These are phyloP conservation scores for Primulina eburnea DNA, from an alignment of 257 asterid species.

Conservation along the genomic window DNA sequence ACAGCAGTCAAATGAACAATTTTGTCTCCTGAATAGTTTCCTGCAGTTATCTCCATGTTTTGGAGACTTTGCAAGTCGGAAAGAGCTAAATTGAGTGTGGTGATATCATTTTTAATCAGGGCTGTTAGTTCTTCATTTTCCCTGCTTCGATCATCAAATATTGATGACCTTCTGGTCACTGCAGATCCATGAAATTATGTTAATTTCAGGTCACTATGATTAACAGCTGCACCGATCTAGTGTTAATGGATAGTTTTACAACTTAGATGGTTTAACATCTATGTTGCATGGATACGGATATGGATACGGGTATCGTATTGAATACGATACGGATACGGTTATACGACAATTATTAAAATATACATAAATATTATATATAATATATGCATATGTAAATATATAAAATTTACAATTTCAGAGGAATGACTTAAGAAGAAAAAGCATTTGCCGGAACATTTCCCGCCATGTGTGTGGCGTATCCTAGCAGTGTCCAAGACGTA, in stretches of 20 bases:
- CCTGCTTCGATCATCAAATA: constrained; percentile 79
- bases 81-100: constrained; percentile 57
- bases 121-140: constrained; percentile 76
- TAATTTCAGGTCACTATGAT: constrained; percentile 20
- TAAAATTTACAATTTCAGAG: too few relatives aligned
- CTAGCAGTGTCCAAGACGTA: too few relatives aligned
- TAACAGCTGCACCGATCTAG: constrained; percentile 11
- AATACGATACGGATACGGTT: too few relatives aligned
- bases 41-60: constrained; percentile 50
- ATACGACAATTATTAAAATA: too few relatives aligned
- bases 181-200: constrained; percentile 19
- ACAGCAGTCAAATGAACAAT: constrained; percentile 74
- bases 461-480: too few relatives aligned
- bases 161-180: constrained; percentile 75
- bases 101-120: constrained; percentile 67
- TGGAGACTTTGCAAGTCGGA: constrained; percentile 71
- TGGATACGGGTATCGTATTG: too few relatives aligned
- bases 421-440: too few relatives aligned
- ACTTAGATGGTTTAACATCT: not conserved
- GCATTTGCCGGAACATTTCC: too few relatives aligned
- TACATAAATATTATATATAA: too few relatives aligned
- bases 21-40: constrained; percentile 64
- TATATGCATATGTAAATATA: too few relatives aligned
- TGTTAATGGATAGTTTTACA: not conserved
- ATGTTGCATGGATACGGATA: too few relatives aligned